Evolutionary conservation across 306 rosid species (phyloP), one percentile per base, ranked within the genome.

Genomic region (Arachis stenosperma): DNA sequence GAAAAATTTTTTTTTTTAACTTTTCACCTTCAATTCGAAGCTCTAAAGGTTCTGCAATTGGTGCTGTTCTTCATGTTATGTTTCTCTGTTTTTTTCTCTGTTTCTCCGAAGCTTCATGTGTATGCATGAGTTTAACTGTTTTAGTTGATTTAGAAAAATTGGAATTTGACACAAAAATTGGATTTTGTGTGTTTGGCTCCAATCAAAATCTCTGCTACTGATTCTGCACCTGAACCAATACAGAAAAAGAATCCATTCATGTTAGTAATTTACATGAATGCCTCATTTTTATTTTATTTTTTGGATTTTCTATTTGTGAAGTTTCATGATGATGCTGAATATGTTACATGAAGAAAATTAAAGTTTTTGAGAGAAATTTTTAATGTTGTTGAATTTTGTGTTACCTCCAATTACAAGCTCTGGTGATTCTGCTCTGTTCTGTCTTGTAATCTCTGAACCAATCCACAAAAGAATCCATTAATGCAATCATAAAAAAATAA

Each of bases 371-470:
- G 27, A 22, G 1, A 22, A 22, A 22, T 22, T 22, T 22, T 22
- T 46, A 46, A 46, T 46, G 33, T 50, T 52, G 55, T 42, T 42
- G 46, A 67, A 47, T 58, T 52, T 47, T 57, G 68, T 69, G 65
- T 67, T 61, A 82, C 89, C 88, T 70, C 73, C 51, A 82, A 81
- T 81, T 79, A 76, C 81, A 64, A 71, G 80, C 55, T 81, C 78
- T 68, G 75, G 60, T 46, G 75, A 64, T 52, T 61, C 84, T 74
- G 57, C 39, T 74, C 52, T 75, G 52, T 78, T 48, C 73, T 41
- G 29, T 71, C 72, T n/a, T 74, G 71, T 57, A 54, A 80, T 75
- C 73, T 74, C 84, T 61, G 74, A 78, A 78, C 53, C 50, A 54
- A 55, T 61, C 52, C 55, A 77, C 33, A 75, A 43, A 61, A 8